Percentiles rank a stretch among this genome's conserved stretches.
Evolutionary conservation across 2,329 filamentous ascomycete species (phyloP).

Genomic region (Stachybotrys elegans): DNA sequence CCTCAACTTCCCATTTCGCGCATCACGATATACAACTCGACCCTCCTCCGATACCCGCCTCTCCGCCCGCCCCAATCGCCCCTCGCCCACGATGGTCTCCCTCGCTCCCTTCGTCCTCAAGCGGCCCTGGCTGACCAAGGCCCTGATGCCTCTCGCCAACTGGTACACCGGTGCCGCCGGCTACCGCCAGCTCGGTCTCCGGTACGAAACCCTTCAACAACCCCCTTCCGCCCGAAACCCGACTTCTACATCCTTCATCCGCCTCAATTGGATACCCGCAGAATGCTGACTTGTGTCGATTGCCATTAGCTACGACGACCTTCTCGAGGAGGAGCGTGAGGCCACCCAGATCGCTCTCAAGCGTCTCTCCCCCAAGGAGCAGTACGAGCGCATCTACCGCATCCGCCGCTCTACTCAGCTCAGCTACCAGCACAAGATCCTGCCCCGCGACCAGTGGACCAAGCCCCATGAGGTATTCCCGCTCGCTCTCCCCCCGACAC

Average conservation of each 20-base stretch:
- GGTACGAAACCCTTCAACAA: too few relatives aligned
- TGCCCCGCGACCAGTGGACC: conserved; percentile 58
- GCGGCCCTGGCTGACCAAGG: conserved; percentile 75
- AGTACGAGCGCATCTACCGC: conserved; percentile 96
- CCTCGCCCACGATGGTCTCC: conserved; percentile 57
- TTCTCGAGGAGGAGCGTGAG: conserved; percentile 90
- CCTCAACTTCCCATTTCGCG: conserved; percentile 28
- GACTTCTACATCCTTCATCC: neutral
- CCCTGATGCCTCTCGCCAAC: conserved; percentile 75
- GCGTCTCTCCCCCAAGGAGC: conserved; percentile 83
- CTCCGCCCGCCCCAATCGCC: conserved; percentile 20
- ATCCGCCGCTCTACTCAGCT: conserved; percentile 89
- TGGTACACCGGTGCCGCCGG: conserved; percentile 89
- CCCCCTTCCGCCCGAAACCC: too few relatives aligned
- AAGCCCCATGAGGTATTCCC: conserved; percentile 46
- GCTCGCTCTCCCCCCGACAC: neutral
- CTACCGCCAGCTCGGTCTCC: conserved; percentile 89
- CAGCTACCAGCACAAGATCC: conserved; percentile 58
- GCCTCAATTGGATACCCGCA: too few relatives aligned
- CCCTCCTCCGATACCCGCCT: conserved; percentile 9
- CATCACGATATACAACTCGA: conserved; percentile 18
- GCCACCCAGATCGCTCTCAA: conserved; percentile 80
- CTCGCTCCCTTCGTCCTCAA: conserved; percentile 70
- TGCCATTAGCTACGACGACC: conserved; percentile 74
- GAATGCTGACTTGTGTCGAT: too few relatives aligned